Percentiles rank a stretch among this genome's conserved stretches.
These are phyloP conservation scores for Saxispiralis lemnorum DNA, from an alignment of 495 filamentous ascomycete species.

Conservation along the genomic window DNA sequence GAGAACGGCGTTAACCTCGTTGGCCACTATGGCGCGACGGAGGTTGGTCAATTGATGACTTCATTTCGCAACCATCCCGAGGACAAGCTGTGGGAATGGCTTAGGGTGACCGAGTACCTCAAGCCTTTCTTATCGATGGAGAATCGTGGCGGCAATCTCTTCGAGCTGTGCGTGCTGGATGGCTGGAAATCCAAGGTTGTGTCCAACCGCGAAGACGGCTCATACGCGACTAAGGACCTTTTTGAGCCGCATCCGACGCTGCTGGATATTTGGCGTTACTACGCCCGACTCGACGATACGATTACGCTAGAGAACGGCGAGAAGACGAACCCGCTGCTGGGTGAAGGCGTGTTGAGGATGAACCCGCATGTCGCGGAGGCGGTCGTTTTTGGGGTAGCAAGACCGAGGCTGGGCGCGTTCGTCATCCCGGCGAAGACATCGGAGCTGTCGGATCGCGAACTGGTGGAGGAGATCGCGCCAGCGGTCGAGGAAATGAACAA, in stretches of 20 bases:
- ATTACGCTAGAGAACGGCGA: slow-evolving; percentile 49
- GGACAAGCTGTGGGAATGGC: slow-evolving; percentile 29
- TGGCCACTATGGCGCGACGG: slow-evolving; percentile 34
- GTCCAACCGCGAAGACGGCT: slow-evolving; percentile 36
- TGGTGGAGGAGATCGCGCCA: slow-evolving; percentile 5
- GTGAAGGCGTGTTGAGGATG: slow-evolving; percentile 39
- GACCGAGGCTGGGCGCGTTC: slow-evolving; percentile 15
- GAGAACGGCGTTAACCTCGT: slow-evolving; percentile 35
- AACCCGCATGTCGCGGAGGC: slow-evolving; percentile 35
- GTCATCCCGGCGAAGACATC: slow-evolving; percentile 11
- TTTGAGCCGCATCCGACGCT: slow-evolving; percentile 43
- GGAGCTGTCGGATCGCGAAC: slow-evolving; percentile 3
- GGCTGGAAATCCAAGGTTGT: slow-evolving; percentile 32
- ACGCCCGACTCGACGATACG: slow-evolving; percentile 41
- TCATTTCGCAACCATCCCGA: slow-evolving; percentile 26
- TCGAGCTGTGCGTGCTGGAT: slow-evolving; percentile 32
- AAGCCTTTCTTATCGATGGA: slow-evolving; percentile 19
- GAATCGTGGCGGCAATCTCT: slow-evolving; percentile 13
- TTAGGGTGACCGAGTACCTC: slow-evolving; percentile 17
- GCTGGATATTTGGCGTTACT: slow-evolving; percentile 43
- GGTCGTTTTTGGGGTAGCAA: slow-evolving; percentile 34
- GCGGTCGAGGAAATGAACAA: slow-evolving; percentile 6
- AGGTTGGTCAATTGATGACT: slow-evolving; percentile 38
- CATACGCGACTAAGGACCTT: slow-evolving; percentile 41
- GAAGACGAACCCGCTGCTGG: slow-evolving; percentile 44